Evolutionary conservation across 1,139 yeast species (phyloP), one percentile per base, ranked within the genome.

Genomic region (Hyphopichia wangnamkhiaoensis): DNA sequence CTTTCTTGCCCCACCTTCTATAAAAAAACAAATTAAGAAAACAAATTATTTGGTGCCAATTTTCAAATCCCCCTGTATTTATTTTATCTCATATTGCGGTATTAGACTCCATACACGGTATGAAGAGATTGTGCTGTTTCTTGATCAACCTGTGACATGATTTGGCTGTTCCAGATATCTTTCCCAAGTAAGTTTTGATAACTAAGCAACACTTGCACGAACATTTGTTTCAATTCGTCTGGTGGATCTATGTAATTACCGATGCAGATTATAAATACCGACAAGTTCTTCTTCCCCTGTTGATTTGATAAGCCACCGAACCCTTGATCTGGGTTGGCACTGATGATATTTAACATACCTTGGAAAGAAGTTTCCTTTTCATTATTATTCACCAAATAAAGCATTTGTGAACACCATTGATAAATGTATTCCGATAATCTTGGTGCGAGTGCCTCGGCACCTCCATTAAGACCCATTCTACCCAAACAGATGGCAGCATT

Each of bases 401-500:
- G 57, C 73, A 86, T 81, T 40, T 77, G 79, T 12, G 76, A 65
- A 45, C 89, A 77, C 95, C 95, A 89, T 34, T 71, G 69, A 19
- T 68, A 59, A 18, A 83, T 71, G 53, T 84, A 79, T 47, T 79
- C 78, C 0, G 74, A 59, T 28, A 87, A 53, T 43, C 81, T 76
- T 2, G 81, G 76, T 0, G 85, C 76, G 8, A 71, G 42, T 34
- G 82, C 68, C 31, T 74, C 71, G 18, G 78, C 79, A 3, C 93
- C 82, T 28, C 79, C 78, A 39, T 74, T 66, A 27, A 82, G 60
- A 3, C 96, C 96, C 56, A 91, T 68, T 49, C 98, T 76, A n/a
- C 98, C 98, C 41, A 93, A 68, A 31, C 98, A 85, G 41, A 90
- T 86, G n/a, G 96, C 95, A 1, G 91, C 82, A 59, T 93, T 93